Percentiles rank a stretch among this genome's conserved stretches.
phyloP scores from a whole-genome alignment of 2,329 filamentous ascomycete genomes.

The Geoglossum cookeanum region DNA sequence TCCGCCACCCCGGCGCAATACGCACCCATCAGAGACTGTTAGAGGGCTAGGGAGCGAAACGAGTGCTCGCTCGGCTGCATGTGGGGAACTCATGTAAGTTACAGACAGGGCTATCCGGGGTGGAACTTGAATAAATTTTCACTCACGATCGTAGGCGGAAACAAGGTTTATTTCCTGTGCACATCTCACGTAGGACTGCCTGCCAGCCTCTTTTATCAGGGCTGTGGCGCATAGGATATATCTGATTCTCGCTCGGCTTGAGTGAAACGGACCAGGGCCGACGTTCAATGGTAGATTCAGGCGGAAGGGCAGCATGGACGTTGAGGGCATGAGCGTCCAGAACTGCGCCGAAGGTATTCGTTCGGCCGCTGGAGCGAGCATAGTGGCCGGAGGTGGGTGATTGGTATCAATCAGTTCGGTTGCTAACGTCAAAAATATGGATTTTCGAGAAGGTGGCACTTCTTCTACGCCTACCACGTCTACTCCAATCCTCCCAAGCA shows the following conservation, averaged over 20 bases:
- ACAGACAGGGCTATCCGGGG: neutral
- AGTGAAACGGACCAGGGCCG: constrained; percentile 33
- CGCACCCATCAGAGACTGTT: constrained; percentile 28
- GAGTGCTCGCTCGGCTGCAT: constrained; percentile 31
- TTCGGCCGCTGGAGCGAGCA: constrained; percentile 26
- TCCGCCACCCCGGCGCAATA: constrained; percentile 20
- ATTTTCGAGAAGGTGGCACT: constrained; percentile 24
- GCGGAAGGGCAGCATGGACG: constrained; percentile 29
- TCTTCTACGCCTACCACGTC: constrained; percentile 35
- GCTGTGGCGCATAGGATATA: constrained; percentile 30
- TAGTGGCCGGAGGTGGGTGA: constrained; percentile 30
- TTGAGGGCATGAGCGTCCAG: constrained; percentile 30
- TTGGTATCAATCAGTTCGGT: constrained; percentile 30
- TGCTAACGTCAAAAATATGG: constrained; percentile 31
- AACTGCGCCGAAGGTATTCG: constrained; percentile 21
- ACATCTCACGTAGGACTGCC: constrained; percentile 29
- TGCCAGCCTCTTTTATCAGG: constrained; percentile 27
- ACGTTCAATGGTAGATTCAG: constrained; percentile 34
- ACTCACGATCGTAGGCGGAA: constrained; percentile 33
- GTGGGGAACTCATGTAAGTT: constrained; percentile 8
- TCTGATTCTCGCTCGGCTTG: constrained; percentile 30
- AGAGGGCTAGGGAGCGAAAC: constrained; percentile 32
- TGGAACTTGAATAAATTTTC: neutral
- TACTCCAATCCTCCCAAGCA: constrained; percentile 29
- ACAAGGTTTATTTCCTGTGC: constrained; percentile 31